These are phyloP conservation scores for Chlamydomonas sp. DNA, from an alignment of 139 green algal species.

Conservation along the genomic window DNA sequence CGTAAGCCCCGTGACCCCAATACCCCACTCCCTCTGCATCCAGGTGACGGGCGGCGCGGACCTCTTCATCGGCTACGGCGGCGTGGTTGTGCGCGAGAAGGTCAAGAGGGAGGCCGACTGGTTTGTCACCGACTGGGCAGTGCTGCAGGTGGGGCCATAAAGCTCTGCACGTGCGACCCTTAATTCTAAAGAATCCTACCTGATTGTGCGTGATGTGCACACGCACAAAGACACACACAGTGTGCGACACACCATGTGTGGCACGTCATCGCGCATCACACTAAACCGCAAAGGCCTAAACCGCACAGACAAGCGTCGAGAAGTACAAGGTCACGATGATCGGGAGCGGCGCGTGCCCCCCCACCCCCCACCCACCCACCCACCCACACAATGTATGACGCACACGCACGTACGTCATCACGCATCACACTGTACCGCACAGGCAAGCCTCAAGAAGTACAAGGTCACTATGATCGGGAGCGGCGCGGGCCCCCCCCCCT, in stretches of 20 bases:
- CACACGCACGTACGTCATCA: not conserved
- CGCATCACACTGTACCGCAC: too few species aligned
- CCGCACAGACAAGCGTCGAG: not conserved
- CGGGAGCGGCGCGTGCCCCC: too few species aligned
- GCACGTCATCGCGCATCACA: not conserved
- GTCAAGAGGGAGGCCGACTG: constrained; percentile 52
- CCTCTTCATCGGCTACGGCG: constrained; percentile 65
- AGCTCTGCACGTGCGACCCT: not conserved
- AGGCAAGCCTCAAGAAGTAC: too few species aligned
- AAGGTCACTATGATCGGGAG: too few species aligned
- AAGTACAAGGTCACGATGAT: too few species aligned
- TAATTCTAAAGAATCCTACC: not conserved
- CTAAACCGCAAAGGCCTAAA: not conserved
- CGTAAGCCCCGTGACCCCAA: too few species aligned
- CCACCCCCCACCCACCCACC: too few species aligned
- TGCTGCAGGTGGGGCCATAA: constrained; percentile 2
- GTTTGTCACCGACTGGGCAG: constrained; percentile 24
- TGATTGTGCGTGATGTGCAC: too few species aligned
- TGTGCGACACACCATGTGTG: not conserved
- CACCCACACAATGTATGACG: not conserved
- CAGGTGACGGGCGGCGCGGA: constrained; percentile 49
- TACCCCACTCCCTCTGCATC: too few species aligned
- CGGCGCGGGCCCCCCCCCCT: too few species aligned
- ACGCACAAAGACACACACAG: too few species aligned
- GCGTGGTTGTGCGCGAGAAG: constrained; percentile 38